Evolutionary conservation across 176 grass and related monocot species (phyloP), one percentile per base, ranked within the genome.

Genomic region (Olyra latifolia): DNA sequence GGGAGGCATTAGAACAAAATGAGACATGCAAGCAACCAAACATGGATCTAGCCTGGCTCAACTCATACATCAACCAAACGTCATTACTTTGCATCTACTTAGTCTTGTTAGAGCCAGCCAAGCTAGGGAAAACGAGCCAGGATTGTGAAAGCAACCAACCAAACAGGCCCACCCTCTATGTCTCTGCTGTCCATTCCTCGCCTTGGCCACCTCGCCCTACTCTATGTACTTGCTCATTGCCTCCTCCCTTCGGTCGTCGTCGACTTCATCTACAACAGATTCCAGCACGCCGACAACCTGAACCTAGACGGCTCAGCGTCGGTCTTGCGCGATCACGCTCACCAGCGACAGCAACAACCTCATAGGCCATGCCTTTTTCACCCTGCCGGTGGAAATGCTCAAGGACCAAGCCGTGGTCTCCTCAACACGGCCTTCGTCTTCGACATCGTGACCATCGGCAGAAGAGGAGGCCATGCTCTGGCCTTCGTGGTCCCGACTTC

Each of bases 341-440:
- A 91, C 88, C 35, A 75, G 83, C 35, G 65, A 69, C 73, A 46
- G 41, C 47, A 46, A 46, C 0, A 17, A 16, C 8, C 12, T 62
- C 14, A 83, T 87, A 38, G 88, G 84, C 32, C 88, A 90, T 17
- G 79, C 84, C 17, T 86, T 87, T 65, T 87, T 69, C 66, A 64
- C 60, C 35, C 83, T 74, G 3, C 84, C 84, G 9, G 56, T 90
- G 30, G 78, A 32, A 2, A 44, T 78, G 62, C 42, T 80, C 10
- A 50, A 46, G 4, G 28, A 58, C 49, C 27, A 29, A 11, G 9
- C 10, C 43, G 54, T 84, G 19, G 38, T 77, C 58, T 81, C 82
- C 42, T 89, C 76, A 89, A 82, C 69, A 82, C 82, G 66, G 66
- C 62, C 10, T 89, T 89, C 55, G 56, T 85, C 59, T 72, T 89